These are phyloP conservation scores for Boehmeria nivea DNA, from an alignment of 306 rosid species.

Conservation along the genomic window DNA sequence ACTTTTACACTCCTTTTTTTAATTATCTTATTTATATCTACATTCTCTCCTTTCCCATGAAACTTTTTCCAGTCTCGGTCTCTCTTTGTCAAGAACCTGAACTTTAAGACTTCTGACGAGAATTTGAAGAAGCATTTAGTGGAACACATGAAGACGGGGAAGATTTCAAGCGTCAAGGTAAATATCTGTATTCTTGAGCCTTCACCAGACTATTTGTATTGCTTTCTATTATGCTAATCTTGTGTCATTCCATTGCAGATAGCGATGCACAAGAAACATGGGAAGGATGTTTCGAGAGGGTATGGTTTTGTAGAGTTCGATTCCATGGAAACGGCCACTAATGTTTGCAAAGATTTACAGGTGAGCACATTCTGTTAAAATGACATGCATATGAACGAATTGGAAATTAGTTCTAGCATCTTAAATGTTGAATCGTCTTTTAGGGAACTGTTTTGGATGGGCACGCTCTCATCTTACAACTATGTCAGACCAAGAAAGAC, in stretches of 20 bases:
- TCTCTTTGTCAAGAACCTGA: constrained; percentile 90
- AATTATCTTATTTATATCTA: constrained; percentile 4
- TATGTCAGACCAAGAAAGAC: constrained; percentile 63
- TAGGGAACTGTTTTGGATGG: constrained; percentile 85
- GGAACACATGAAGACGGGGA: constrained; percentile 62
- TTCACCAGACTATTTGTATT: background rate
- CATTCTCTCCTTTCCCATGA: constrained; percentile 13
- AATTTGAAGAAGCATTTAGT: constrained; percentile 61
- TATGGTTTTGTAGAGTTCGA: constrained; percentile 86
- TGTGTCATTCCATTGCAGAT: constrained; percentile 42
- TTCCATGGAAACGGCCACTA: constrained; percentile 66
- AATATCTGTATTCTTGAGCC: constrained; percentile 12
- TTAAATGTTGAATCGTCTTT: constrained; percentile 18
- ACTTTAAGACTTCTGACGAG: constrained; percentile 73
- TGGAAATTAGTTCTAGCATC: constrained; percentile 19
- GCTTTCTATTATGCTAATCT: constrained; percentile 12
- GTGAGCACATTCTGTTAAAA: constrained; percentile 11
- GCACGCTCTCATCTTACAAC: constrained; percentile 77
- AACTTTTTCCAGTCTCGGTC: constrained; percentile 65
- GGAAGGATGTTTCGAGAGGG: constrained; percentile 84
- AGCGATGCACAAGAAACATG: constrained; percentile 76
- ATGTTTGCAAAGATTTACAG: constrained; percentile 63
- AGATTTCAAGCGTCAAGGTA: constrained; percentile 74
- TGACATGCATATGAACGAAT: background rate
- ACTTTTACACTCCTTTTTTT: background rate